Evolutionary conservation across 176 grass and related monocot species (phyloP), one percentile per base, ranked within the genome.

Genomic region (Phoenix dactylifera): DNA sequence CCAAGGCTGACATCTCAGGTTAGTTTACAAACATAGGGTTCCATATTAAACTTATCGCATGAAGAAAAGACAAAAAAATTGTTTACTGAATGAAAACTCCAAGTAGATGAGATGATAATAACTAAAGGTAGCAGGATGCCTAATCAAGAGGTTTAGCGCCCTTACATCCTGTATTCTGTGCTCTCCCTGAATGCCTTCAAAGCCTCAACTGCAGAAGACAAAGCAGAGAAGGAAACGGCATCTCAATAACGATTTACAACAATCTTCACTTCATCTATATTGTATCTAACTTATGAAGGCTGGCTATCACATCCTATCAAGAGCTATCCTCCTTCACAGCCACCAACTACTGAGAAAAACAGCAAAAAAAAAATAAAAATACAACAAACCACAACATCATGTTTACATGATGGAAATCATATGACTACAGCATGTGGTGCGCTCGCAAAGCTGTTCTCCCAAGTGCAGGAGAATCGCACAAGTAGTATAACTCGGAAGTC

Each of bases 371-470:
- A 56, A n/a, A n/a, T n/a, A n/a, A 56, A 56, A 7, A 15, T 3
- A 56, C 19, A 20, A 18, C 6, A 20, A 20, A 10, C 22, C 9
- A 56, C 17, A 56, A 23, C 54, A 70, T 58, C 58, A 19, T 26
- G 77, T 82, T 85, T 86, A 95, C 85, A 65, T 71, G 89, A 89
- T 57, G 85, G 85, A 63, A 95, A 95, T 16, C 89, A 82, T 64
- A 95, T 83, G 17, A 86, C 76, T 70, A 82, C 70, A 63, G 82
- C 90, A 78, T 95, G 90, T 60, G n/a, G 69, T 83, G 59, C 83
- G 86, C 58, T 67, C 76, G 52, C 51, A n/a, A n/a, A n/a, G n/a
- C n/a, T n/a, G n/a, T n/a, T n/a, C n/a, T n/a, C n/a, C n/a, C n/a
- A n/a, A n/a, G n/a, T n/a, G n/a, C n/a, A n/a, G n/a, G n/a, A n/a